phyloP scores from a whole-genome alignment of 768 basidiomycete species.

The Crucibulum laeve region DNA sequence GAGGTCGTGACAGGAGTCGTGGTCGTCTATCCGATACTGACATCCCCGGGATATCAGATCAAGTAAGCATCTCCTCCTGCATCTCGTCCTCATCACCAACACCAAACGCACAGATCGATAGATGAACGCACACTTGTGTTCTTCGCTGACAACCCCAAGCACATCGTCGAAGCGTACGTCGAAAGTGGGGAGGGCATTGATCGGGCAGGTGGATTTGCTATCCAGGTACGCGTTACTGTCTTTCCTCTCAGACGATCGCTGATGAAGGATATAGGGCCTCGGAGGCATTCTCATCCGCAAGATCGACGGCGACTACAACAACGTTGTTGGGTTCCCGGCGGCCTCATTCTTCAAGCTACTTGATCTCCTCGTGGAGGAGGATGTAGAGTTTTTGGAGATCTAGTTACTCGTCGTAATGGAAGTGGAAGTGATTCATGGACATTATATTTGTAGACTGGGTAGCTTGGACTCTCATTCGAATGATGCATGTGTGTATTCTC shows the following conservation, averaged over 20 bases:
- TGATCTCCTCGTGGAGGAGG: slow-evolving; percentile 68
- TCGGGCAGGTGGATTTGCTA: slow-evolving; percentile 91
- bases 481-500: no score
- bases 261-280: slow-evolving; percentile 50
- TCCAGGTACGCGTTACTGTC: slow-evolving; percentile 58
- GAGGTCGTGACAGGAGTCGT: slow-evolving; percentile 92
- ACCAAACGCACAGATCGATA: slow-evolving; percentile 50
- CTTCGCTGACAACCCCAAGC: slow-evolving; percentile 59
- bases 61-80: slow-evolving; percentile 36
- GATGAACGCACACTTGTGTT: slow-evolving; percentile 81
- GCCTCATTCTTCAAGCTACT: slow-evolving; percentile 78
- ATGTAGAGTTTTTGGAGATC: slow-evolving; percentile 63
- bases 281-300: slow-evolving; percentile 81
- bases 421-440: no score
- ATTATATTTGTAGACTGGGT: no score
- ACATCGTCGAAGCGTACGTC: slow-evolving; percentile 73
- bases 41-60: slow-evolving; percentile 71
- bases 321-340: slow-evolving; percentile 90
- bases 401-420: no score
- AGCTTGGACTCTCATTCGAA: no score
- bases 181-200: slow-evolving; percentile 83
- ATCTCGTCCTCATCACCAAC: slow-evolving; percentile 1
- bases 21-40: slow-evolving; percentile 72
- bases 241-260: not conserved
- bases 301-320: slow-evolving; percentile 86